phyloP scores from a whole-genome alignment of 495 filamentous ascomycete species.

The Lasiosphaeria hispida region DNA sequence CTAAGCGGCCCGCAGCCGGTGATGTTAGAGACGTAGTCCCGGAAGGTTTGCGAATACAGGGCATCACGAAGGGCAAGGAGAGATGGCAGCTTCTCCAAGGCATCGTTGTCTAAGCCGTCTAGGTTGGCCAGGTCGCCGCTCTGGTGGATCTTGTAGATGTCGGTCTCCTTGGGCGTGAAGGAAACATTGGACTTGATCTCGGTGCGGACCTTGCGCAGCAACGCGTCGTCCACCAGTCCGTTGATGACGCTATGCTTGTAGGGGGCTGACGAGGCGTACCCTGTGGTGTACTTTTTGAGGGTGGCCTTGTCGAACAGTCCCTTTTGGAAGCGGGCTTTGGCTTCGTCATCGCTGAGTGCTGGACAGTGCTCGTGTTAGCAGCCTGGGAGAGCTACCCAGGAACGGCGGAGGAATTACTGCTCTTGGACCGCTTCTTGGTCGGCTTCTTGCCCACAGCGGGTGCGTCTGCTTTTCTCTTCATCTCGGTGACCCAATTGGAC shows the following conservation, averaged over 20 bases:
- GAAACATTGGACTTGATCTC: conserved; percentile 86
- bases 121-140: conserved; percentile 97
- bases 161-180: conserved; percentile 98
- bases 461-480: conserved; percentile 51
- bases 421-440: conserved; percentile 45
- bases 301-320: conserved; percentile 70
- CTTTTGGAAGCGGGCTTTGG: conserved; percentile 62
- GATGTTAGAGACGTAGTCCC: conserved; percentile 79
- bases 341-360: conserved; percentile 46
- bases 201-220: conserved; percentile 81
- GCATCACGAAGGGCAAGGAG: conserved; percentile 85
- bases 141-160: conserved; percentile 99
- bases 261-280: conserved; percentile 70
- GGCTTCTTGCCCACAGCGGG: conserved; percentile 35
- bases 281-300: conserved; percentile 62
- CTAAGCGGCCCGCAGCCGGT: conserved; percentile 83
- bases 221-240: conserved; percentile 68
- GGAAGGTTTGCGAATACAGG: conserved; percentile 86
- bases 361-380: conserved; percentile 21
- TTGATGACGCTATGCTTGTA: conserved; percentile 92
- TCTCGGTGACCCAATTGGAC: conserved; percentile 31
- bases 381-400: conserved; percentile 8
- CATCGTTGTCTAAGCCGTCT: conserved; percentile 81
- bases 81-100: conserved; percentile 77
- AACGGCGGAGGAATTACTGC: conserved; percentile 29